Evolutionary conservation across 495 filamentous ascomycete genomes (phyloP), one percentile per base, ranked within the genome.

Genomic region (Aspergillus wentii): DNA sequence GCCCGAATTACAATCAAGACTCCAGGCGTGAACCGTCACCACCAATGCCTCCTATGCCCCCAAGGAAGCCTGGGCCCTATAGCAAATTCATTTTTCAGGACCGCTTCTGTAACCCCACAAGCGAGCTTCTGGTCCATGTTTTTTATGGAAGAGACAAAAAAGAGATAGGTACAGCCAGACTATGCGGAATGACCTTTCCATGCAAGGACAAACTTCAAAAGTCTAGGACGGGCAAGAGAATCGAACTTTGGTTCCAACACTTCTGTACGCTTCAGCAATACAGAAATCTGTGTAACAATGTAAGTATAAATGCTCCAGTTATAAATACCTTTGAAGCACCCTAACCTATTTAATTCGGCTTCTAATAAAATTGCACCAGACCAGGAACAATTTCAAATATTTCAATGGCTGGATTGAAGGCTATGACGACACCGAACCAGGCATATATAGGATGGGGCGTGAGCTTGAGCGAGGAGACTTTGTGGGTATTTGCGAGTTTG

Each of bases 161-260:
- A 13, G 31, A 45, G 1, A 38, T 72, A 19, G 73, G 71, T 4
- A n/a, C 44, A 17, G 54, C 61, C 17, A 59, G 56, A 15, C 39
- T 76, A 9, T 65, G 62, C 40, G 69, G 69, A 14, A 35, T 69
- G 10, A 38, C 25, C 8, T 14, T 1, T 11, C 4, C 17, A 0
- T 39, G 38, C 8, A 51, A 44, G 35, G 17, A 14, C 5, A 48
- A 60, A 15, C 41, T 74, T 16, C 10, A 51, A 3, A 32, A 38
- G 19, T 43, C 52, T 19, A 58, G 46, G 42, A 45, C 35, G 29
- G 32, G 13, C 7, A 47, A 41, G 14, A 43, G 33, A 13, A 48
- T 63, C 28, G 49, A 60, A 26, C 46, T 69, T 38, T 69, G 66
- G 57, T 75, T 71, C 44, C 55, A 52, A 32, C 35, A 63, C 35